phyloP scores from a whole-genome alignment of 2,329 filamentous ascomycete genomes.

The Claviceps arundinis region DNA sequence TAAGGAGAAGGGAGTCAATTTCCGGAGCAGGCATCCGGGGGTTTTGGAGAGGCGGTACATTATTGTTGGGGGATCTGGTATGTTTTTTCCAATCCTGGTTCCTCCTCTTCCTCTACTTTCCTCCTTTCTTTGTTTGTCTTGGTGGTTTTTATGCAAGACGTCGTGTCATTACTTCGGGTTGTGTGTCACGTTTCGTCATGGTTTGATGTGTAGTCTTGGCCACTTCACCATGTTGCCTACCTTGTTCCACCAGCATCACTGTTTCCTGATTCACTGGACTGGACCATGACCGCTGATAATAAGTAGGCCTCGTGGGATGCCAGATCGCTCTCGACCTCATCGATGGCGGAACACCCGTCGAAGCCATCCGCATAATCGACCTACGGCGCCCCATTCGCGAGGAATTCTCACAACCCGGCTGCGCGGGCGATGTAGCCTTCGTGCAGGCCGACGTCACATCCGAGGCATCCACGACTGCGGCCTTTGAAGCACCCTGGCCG shows the following conservation, averaged over 20 bases:
- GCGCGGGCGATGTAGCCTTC: slow-evolving; percentile 25
- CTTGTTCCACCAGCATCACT: too few species aligned
- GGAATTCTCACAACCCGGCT: slow-evolving; percentile 24
- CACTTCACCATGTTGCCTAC: too few species aligned
- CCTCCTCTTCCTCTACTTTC: slow-evolving; percentile 8
- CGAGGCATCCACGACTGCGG: slow-evolving; percentile 24
- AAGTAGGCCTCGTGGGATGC: slow-evolving; percentile 39
- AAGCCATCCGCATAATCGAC: slow-evolving; percentile 41
- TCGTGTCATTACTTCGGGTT: too few species aligned
- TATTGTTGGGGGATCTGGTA: slow-evolving; percentile 25
- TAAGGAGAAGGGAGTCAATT: slow-evolving; percentile 17
- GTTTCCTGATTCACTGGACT: too few species aligned
- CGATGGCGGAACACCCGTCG: slow-evolving; percentile 34
- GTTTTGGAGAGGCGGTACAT: slow-evolving; percentile 29
- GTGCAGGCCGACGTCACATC: slow-evolving; percentile 38
- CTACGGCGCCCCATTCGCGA: slow-evolving; percentile 28
- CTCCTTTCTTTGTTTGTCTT: neutral
- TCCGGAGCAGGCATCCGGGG: slow-evolving; percentile 24
- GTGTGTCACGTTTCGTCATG: too few species aligned
- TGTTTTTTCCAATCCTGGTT: neutral
- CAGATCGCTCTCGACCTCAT: slow-evolving; percentile 41
- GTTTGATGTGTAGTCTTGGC: too few species aligned
- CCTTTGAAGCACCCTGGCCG: slow-evolving; percentile 36
- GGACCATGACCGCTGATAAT: too few species aligned
- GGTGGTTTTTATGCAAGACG: too few species aligned